Percentiles rank a stretch among this genome's conserved stretches.
phyloP scores from a whole-genome alignment of 2,329 filamentous ascomycete species.

The Escovopsis weberi region DNA sequence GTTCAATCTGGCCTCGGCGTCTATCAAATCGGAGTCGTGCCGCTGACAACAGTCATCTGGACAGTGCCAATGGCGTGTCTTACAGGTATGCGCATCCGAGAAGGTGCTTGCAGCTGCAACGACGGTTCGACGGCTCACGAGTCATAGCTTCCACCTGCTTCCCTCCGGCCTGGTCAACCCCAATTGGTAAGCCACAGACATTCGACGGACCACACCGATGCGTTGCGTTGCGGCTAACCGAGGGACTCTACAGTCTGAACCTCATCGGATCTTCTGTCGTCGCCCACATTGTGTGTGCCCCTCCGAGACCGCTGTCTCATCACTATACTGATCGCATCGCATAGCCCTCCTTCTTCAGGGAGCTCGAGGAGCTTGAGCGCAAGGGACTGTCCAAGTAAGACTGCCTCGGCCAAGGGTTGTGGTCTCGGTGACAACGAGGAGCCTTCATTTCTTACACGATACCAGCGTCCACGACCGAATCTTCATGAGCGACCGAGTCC shows the following conservation, averaged over 20 bases:
- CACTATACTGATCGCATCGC: constrained; percentile 52
- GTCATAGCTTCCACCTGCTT: constrained; percentile 43
- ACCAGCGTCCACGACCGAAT: constrained; percentile 31
- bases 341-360: constrained; percentile 36
- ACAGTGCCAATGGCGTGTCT: constrained; percentile 18
- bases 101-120: constrained; percentile 2
- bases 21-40: constrained; percentile 6
- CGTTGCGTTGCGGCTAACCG: too few relatives aligned
- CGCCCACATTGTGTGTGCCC: constrained; percentile 9
- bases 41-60: constrained; percentile 1
- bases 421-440: background rate
- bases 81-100: constrained; percentile 16
- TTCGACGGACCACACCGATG: too few relatives aligned
- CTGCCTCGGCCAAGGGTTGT: constrained; percentile 17
- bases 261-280: constrained; percentile 58
- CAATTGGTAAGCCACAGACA: constrained; percentile 21
- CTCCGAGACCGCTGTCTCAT: constrained; percentile 6
- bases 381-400: constrained; percentile 11
- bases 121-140: constrained; percentile 8
- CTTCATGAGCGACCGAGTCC: constrained; percentile 47
- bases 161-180: constrained; percentile 61
- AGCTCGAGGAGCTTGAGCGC: constrained; percentile 24
- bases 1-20: background rate
- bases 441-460: background rate
- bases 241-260: constrained; percentile 31